Evolutionary conservation across 768 basidiomycete genomes (phyloP).

Genomic region (Lactarius hengduanensis): DNA sequence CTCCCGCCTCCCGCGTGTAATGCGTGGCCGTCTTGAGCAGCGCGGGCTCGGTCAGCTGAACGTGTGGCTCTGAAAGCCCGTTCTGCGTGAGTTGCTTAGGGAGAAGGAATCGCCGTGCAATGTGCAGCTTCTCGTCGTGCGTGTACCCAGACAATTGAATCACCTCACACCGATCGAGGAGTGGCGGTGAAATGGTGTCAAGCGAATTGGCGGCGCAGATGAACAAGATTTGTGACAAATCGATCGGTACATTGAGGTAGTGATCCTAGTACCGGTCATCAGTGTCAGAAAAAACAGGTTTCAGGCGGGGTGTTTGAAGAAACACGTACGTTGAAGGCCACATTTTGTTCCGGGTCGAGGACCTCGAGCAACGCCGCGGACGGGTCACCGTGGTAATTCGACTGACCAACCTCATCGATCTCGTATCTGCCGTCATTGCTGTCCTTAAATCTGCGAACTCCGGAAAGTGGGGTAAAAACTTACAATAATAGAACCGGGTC

Average conservation of each 20-base stretch:
- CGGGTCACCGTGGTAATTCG: slow-evolving; percentile 90
- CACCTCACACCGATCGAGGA: slow-evolving; percentile 88
- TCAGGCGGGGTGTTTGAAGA: not conserved
- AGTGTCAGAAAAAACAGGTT: not conserved
- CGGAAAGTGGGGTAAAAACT: slow-evolving; percentile 25
- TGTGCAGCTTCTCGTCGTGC: slow-evolving; percentile 88
- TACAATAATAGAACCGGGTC: slow-evolving; percentile 79
- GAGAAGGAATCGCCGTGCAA: slow-evolving; percentile 81
- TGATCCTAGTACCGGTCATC: slow-evolving; percentile 59
- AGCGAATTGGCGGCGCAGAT: slow-evolving; percentile 91
- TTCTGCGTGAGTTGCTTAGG: slow-evolving; percentile 86
- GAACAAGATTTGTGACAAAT: slow-evolving; percentile 85
- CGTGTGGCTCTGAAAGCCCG: slow-evolving; percentile 59
- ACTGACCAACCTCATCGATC: slow-evolving; percentile 87
- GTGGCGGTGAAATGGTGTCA: slow-evolving; percentile 83
- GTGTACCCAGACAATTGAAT: slow-evolving; percentile 85
- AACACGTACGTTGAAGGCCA: slow-evolving; percentile 67
- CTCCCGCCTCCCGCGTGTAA: slow-evolving; percentile 90
- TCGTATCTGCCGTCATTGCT: slow-evolving; percentile 56
- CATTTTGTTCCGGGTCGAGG: slow-evolving; percentile 91
- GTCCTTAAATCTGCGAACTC: slow-evolving; percentile 7
- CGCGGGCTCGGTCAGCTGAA: slow-evolving; percentile 67
- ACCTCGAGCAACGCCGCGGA: slow-evolving; percentile 89
- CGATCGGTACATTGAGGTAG: slow-evolving; percentile 86
- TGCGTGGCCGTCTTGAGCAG: slow-evolving; percentile 69